Conservation (phyloP, 768 basidiomycete genomes). For the Psilocybe tampanensis region DNA sequence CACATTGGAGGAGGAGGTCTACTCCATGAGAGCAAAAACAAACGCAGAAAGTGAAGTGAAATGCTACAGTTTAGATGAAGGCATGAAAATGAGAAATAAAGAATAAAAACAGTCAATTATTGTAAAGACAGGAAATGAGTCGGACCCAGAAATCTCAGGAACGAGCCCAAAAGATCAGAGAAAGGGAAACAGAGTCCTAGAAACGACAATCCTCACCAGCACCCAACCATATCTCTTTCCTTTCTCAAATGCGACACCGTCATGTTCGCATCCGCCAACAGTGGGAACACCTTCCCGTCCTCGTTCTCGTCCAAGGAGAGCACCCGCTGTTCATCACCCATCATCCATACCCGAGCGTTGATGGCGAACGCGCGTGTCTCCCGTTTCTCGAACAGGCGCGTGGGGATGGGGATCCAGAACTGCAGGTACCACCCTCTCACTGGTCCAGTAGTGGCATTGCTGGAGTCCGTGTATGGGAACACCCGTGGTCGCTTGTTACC, state of each 20-base stretch:
- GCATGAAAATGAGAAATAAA: neutral
- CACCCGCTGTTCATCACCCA: constrained; percentile 25
- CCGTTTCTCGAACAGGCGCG: constrained; percentile 45
- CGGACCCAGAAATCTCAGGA: neutral
- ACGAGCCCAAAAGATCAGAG: neutral
- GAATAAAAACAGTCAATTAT: neutral
- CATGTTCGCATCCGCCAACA: constrained; percentile 33
- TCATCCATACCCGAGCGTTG: constrained; percentile 37
- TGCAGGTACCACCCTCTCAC: constrained; percentile 36
- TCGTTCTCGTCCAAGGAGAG: constrained; percentile 21
- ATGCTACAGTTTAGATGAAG: neutral
- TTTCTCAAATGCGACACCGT: constrained; percentile 45
- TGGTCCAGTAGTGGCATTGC: constrained; percentile 23
- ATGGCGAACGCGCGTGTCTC: constrained; percentile 48
- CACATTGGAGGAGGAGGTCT: neutral
- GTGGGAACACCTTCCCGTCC: constrained; percentile 13
- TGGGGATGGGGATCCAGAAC: constrained; percentile 51
- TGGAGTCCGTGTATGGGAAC: constrained; percentile 20
- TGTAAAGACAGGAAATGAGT: constrained; percentile 1
- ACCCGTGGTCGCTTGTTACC: constrained; percentile 4
- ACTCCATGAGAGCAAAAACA: neutral
- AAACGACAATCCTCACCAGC: constrained; percentile 1
- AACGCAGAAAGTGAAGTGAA: neutral
- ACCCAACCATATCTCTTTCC: constrained; percentile 38
- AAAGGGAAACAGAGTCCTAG: neutral